These are phyloP conservation scores for Lablab purpureus DNA, from an alignment of 306 rosid genomes.

Conservation along the genomic window DNA sequence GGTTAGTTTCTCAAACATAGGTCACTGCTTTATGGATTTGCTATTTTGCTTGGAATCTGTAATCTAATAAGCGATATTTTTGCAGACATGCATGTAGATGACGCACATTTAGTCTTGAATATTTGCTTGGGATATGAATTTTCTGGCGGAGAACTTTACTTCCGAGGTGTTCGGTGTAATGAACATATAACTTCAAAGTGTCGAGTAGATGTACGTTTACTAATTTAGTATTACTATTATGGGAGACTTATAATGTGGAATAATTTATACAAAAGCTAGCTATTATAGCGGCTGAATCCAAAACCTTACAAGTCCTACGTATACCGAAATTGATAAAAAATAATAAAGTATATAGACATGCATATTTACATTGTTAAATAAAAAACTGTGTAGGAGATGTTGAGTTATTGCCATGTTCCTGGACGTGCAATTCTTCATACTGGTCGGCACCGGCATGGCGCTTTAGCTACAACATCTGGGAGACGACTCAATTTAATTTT, in stretches of 20 bases:
- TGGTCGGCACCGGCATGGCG: slow-evolving; percentile 96
- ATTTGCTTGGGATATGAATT: slow-evolving; percentile 86
- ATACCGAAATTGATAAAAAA: too few species aligned
- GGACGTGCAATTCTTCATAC: slow-evolving; percentile 85
- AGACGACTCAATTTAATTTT: slow-evolving; percentile 73
- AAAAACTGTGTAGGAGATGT: slow-evolving; percentile 63
- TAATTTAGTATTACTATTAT: too few species aligned
- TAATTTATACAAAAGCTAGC: too few species aligned
- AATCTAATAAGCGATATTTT: not conserved
- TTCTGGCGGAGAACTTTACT: slow-evolving; percentile 83
- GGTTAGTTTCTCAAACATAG: slow-evolving; percentile 61
- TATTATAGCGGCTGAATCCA: too few species aligned
- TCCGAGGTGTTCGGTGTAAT: slow-evolving; percentile 90
- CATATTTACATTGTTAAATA: too few species aligned
- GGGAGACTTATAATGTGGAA: too few species aligned
- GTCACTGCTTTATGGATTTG: not conserved
- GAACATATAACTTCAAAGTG: slow-evolving; percentile 73
- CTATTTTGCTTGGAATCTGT: slow-evolving; percentile 3
- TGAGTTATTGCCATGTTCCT: slow-evolving; percentile 72
- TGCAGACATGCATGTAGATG: slow-evolving; percentile 93
- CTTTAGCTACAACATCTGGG: slow-evolving; percentile 83
- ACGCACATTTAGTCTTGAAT: slow-evolving; percentile 86
- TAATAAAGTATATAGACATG: too few species aligned
- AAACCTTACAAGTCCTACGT: too few species aligned
- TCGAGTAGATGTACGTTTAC: slow-evolving; percentile 61